phyloP scores from a whole-genome alignment of 768 basidiomycete genomes.

The Punctularia strigosozonata region DNA sequence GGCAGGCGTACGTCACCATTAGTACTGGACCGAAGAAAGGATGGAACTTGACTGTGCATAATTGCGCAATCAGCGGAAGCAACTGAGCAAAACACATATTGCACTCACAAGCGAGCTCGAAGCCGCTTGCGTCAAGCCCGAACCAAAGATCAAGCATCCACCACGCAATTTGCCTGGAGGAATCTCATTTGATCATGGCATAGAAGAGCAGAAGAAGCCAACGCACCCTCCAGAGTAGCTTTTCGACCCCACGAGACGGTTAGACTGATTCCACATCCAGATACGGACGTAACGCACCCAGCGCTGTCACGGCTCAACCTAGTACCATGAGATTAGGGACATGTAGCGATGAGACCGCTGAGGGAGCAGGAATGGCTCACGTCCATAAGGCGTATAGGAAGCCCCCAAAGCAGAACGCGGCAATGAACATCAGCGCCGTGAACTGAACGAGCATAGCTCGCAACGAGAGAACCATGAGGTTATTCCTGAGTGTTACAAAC shows the following conservation, averaged over 20 bases:
- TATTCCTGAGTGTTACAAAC: slow-evolving; percentile 80
- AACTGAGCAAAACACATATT: not conserved
- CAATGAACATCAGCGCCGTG: slow-evolving; percentile 68
- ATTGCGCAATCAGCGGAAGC: not conserved
- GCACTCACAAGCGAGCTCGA: slow-evolving; percentile 62
- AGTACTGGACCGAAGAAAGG: slow-evolving; percentile 83
- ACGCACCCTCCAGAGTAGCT: slow-evolving; percentile 25
- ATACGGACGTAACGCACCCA: slow-evolving; percentile 25
- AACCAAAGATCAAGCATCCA: slow-evolving; percentile 94
- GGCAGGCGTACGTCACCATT: slow-evolving; percentile 82
- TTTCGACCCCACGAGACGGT: slow-evolving; percentile 1
- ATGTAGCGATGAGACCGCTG: slow-evolving; percentile 22
- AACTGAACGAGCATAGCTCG: slow-evolving; percentile 95
- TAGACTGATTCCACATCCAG: not conserved
- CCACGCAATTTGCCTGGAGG: slow-evolving; percentile 62
- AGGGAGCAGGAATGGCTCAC: too few species aligned
- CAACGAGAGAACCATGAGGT: slow-evolving; percentile 68
- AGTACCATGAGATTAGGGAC: not conserved
- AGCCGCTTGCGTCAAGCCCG: slow-evolving; percentile 89
- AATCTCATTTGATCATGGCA: not conserved
- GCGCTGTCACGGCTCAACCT: slow-evolving; percentile 55
- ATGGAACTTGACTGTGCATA: slow-evolving; percentile 69
- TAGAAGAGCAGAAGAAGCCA: not conserved
- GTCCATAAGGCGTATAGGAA: slow-evolving; percentile 93
- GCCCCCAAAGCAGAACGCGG: slow-evolving; percentile 84